Evolutionary conservation across 768 basidiomycete genomes (phyloP).

Genomic region (Chlorophyllum brunneum): DNA sequence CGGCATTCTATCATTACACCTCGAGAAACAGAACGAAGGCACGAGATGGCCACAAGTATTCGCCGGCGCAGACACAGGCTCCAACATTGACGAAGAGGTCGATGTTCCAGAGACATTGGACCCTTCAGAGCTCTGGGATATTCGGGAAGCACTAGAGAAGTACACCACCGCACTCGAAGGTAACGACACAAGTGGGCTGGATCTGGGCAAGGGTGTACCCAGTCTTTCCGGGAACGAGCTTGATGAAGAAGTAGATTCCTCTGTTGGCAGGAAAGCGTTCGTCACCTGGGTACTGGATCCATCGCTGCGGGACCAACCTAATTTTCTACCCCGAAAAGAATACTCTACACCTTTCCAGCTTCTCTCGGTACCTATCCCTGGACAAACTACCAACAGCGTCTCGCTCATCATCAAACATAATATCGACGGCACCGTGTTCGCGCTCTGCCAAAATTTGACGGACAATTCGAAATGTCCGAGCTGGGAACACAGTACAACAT

Average conservation of each 20-base stretch:
- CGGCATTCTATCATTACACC: constrained; percentile 75
- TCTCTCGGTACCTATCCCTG: constrained; percentile 73
- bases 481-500: constrained; percentile 83
- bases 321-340: constrained; percentile 11
- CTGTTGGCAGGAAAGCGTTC: constrained; percentile 60
- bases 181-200: constrained; percentile 58
- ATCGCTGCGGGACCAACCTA: constrained; percentile 8
- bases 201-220: constrained; percentile 66
- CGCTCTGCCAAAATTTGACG: constrained; percentile 30
- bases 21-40: constrained; percentile 82
- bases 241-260: constrained; percentile 84
- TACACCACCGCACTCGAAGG: constrained; percentile 70
- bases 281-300: constrained; percentile 59
- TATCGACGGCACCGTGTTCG: constrained; percentile 68
- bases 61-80: constrained; percentile 38
- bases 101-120: constrained; percentile 89
- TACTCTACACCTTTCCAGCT: constrained; percentile 40
- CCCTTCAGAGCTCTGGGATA: constrained; percentile 72
- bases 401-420: constrained; percentile 67
- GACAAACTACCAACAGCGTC: constrained; percentile 25
- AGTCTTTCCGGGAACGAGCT: constrained; percentile 85
- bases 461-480: constrained; percentile 19
- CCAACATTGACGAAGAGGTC: constrained; percentile 37
- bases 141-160: constrained; percentile 82
- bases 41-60: constrained; percentile 90